A percentile compares a stretch with the other conserved stretches of the same genome.
Evolutionary conservation across 768 basidiomycete genomes (phyloP).

Genomic region (Termitomyces sp.): DNA sequence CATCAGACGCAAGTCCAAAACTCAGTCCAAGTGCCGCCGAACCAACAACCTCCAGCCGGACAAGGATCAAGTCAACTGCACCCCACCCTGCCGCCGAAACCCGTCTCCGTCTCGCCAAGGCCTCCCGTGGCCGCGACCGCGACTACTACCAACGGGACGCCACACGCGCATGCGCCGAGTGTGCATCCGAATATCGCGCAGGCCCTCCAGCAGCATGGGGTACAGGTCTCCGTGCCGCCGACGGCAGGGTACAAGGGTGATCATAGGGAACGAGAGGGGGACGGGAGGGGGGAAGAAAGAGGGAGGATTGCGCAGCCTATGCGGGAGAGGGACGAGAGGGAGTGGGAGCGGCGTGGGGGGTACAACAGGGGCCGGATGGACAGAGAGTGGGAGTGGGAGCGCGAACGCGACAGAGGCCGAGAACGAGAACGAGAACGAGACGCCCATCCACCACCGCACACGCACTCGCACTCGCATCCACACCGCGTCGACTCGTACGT

Average conservation of each 20-base stretch:
- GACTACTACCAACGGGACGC: not conserved
- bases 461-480: not conserved
- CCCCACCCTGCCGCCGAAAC: conserved; percentile 14
- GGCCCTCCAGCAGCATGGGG: not conserved
- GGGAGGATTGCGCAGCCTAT: conserved; percentile 9
- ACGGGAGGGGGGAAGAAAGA: not conserved
- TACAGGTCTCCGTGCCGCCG: too few species aligned
- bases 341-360: not conserved
- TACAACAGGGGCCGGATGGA: conserved; percentile 1
- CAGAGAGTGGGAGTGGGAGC: not conserved
- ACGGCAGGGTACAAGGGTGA: too few species aligned
- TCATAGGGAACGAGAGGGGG: not conserved
- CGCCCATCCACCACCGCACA: not conserved
- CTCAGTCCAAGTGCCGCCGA: too few species aligned
- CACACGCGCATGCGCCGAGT: not conserved
- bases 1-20: too few species aligned
- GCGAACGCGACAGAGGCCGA: not conserved
- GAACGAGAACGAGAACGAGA: not conserved
- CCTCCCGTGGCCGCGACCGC: not conserved
- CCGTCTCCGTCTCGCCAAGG: not conserved
- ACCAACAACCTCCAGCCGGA: too few species aligned
- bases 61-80: too few species aligned
- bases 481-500: not conserved
- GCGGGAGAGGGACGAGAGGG: not conserved
- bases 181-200: conserved; percentile 3